These are phyloP conservation scores for Carpediemonas membranifera DNA, from an alignment of 78 protist species.

Conservation along the genomic window DNA sequence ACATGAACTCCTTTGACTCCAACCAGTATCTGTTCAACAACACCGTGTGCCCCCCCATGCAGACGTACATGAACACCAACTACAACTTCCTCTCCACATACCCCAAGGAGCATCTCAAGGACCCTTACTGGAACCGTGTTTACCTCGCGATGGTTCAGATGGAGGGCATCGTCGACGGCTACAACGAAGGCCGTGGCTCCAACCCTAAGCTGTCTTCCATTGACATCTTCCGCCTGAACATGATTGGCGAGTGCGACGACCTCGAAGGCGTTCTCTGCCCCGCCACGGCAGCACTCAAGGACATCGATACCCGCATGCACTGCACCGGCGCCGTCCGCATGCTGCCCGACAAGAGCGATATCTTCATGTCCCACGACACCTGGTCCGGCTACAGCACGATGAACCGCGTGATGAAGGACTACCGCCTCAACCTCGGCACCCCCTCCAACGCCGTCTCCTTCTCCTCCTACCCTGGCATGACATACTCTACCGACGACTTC, in stretches of 20 bases:
- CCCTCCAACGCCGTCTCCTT: neutral
- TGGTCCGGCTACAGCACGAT: slow-evolving; percentile 21
- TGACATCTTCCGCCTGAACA: neutral
- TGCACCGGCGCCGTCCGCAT: slow-evolving; percentile 13
- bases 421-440: neutral
- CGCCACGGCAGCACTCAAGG: too few relatives aligned
- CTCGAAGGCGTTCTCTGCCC: too few relatives aligned
- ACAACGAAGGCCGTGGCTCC: neutral
- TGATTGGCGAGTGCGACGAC: neutral
- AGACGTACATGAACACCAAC: too few relatives aligned
- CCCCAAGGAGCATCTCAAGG: too few relatives aligned
- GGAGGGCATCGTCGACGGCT: neutral
- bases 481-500: slow-evolving; percentile 23
- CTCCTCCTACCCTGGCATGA: slow-evolving; percentile 28
- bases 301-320: too few relatives aligned
- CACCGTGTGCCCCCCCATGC: too few relatives aligned
- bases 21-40: too few relatives aligned
- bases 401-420: slow-evolving; percentile 12
- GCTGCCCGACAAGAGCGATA: neutral
- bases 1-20: too few relatives aligned
- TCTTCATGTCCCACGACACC: slow-evolving; percentile 5
- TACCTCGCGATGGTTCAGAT: too few relatives aligned
- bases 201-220: neutral
- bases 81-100: too few relatives aligned
- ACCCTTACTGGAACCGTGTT: too few relatives aligned